A percentile compares a stretch with the other conserved stretches of the same genome.
Conservation (phyloP, 2,329 filamentous ascomycete genomes). For the Aspergillus sp. region DNA sequence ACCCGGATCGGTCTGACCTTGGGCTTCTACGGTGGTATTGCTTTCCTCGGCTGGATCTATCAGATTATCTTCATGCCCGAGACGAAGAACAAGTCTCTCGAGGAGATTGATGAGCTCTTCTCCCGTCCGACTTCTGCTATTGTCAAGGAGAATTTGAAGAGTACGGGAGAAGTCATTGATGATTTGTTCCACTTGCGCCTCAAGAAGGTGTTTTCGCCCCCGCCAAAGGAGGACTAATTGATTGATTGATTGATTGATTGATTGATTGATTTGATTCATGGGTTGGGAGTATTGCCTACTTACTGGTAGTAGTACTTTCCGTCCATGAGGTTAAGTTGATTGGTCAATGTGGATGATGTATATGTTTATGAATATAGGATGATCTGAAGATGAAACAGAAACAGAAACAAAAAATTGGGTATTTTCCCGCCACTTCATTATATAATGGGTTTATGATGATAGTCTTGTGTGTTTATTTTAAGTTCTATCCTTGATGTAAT, state of each 20-base stretch:
- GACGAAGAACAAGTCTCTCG: constrained; percentile 69
- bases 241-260: neutral
- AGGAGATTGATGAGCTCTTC: constrained; percentile 72
- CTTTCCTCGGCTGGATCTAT: constrained; percentile 69
- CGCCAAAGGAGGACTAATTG: constrained; percentile 18
- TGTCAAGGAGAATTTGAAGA: constrained; percentile 59
- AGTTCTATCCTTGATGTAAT: neutral
- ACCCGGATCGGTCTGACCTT: constrained; percentile 65
- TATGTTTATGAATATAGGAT: neutral
- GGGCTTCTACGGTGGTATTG: constrained; percentile 75
- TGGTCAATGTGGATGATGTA: neutral
- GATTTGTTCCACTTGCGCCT: constrained; percentile 49
- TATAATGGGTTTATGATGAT: neutral
- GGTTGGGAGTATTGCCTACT: no score
- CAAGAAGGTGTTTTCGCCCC: constrained; percentile 50
- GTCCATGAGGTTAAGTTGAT: no score
- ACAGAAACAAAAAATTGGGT: neutral
- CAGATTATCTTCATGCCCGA: constrained; percentile 76
- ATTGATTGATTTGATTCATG: neutral
- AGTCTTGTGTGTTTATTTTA: neutral
- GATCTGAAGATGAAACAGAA: neutral
- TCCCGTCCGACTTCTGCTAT: constrained; percentile 64
- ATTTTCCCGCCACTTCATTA: constrained; percentile 4
- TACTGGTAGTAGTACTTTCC: no score
- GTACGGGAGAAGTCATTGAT: constrained; percentile 47